These are phyloP conservation scores for Hemileccinum impolitum DNA, from an alignment of 768 basidiomycete genomes.

Conservation along the genomic window DNA sequence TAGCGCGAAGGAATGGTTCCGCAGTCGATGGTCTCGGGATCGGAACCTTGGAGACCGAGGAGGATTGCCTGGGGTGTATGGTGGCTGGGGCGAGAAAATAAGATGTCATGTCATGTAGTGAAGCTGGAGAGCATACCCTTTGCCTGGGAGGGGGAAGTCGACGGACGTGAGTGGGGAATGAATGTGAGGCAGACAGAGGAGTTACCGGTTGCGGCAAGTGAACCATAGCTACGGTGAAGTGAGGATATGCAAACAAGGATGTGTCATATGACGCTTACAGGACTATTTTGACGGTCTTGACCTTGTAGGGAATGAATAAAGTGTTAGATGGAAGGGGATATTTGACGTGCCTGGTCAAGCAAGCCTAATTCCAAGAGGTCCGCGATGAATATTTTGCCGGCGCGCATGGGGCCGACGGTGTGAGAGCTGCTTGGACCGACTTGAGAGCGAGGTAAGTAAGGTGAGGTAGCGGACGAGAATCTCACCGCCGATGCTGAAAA, in stretches of 20 bases:
- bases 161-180: slow-evolving; percentile 5
- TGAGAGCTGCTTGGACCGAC: slow-evolving; percentile 62
- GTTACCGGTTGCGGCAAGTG: slow-evolving; percentile 86
- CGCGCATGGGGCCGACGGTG: slow-evolving; percentile 86
- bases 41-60: slow-evolving; percentile 81
- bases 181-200: slow-evolving; percentile 1
- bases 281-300: slow-evolving; percentile 78
- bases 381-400: slow-evolving; percentile 81
- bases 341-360: slow-evolving; percentile 56
- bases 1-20: slow-evolving; percentile 80
- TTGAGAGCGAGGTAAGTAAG: slow-evolving; percentile 31
- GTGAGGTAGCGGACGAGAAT: not conserved
- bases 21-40: slow-evolving; percentile 92
- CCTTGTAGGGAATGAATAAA: slow-evolving; percentile 37
- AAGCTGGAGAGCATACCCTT: slow-evolving; percentile 52
- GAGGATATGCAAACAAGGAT: not conserved
- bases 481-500: slow-evolving; percentile 87
- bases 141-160: slow-evolving; percentile 43
- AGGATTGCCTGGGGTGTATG: slow-evolving; percentile 87
- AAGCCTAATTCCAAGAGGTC: slow-evolving; percentile 67
- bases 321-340: not conserved
- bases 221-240: slow-evolving; percentile 64
- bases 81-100: slow-evolving; percentile 46
- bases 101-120: not conserved
- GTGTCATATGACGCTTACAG: slow-evolving; percentile 47